A percentile compares a stretch with the other conserved stretches of the same genome.
These are phyloP conservation scores for Heimioporus sp. DNA, from an alignment of 768 basidiomycete species.

Conservation along the genomic window DNA sequence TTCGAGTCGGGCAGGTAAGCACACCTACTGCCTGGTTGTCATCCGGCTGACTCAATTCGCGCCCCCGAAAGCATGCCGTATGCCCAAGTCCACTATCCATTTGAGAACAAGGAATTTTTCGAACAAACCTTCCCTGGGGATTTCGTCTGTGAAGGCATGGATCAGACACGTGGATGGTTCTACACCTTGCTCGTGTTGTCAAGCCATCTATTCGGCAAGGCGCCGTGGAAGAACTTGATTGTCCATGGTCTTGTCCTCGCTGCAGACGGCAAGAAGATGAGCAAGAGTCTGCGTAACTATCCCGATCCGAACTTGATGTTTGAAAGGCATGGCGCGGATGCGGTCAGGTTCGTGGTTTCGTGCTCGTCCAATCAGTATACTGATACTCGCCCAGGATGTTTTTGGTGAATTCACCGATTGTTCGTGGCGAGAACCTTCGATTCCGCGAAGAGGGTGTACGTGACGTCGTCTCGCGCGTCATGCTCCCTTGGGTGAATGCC, in stretches of 20 bases:
- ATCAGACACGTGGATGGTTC: conserved; percentile 99
- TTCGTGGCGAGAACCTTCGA: conserved; percentile 94
- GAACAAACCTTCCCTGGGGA: conserved; percentile 88
- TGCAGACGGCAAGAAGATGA: conserved; percentile 99
- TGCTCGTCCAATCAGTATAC: not conserved
- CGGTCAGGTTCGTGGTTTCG: conserved; percentile 61
- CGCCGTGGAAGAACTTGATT: conserved; percentile 98
- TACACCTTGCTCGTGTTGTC: conserved; percentile 95
- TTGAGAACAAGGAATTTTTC: conserved; percentile 92
- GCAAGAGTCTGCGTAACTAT: conserved; percentile 95
- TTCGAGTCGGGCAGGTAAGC: conserved; percentile 96
- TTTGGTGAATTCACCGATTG: conserved; percentile 98
- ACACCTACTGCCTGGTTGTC: not conserved
- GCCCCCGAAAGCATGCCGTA: conserved; percentile 83
- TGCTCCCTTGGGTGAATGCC: conserved; percentile 97
- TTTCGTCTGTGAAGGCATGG: conserved; percentile 97
- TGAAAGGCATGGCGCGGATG: conserved; percentile 91
- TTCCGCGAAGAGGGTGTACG: conserved; percentile 99
- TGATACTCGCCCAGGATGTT: conserved; percentile 66
- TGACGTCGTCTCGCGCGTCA: conserved; percentile 93
- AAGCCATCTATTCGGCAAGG: conserved; percentile 90
- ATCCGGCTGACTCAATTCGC: not conserved
- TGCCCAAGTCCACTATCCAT: conserved; percentile 96
- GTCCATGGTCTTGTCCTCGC: conserved; percentile 95
- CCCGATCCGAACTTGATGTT: conserved; percentile 93